Base-by-base conservation (phyloP, 371 early-diverging fungal genomes). In the Mucor saturninus region DNA sequence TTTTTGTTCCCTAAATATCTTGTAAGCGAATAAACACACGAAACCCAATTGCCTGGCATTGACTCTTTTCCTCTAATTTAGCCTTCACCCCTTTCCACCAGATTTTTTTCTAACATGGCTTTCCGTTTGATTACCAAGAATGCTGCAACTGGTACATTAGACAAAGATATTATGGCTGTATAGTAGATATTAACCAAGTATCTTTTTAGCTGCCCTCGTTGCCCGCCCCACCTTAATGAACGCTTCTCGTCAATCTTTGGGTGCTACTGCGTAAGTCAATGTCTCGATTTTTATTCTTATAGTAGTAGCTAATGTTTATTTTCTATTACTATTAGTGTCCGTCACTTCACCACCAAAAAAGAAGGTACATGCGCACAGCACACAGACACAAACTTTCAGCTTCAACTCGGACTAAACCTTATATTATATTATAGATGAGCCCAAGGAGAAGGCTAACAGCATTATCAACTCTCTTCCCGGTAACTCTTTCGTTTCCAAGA, bases 391-490 rank as follows among this genome's bases (percentile, higher is more conserved):
- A 43, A n/a, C 26, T 21, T 21, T 50, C 1, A 40, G 42, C 40
- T 3, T 21, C 21, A 21, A 21, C 6, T 1, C 21, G 28, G 26
- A 30, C 26, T 50, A 30, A 29, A 29, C 30, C 28, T 29, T 13
- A 13, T 10, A 50, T 28, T 26, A 42, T 14, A 35, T 14, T 40
- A 51, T 66, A 76, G 80, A 65, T 54, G 84, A 84, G 38, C 87
- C 89, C 61, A 80, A 83, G 74, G 76, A 84, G 48, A 93, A 92
- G 84, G 96, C 98, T 62, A 83, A 86, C 75, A 89, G 93, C 83
- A 87, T 97, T 71, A 91, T 98, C 75, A 91, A 94, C 70, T 77
- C 90, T 35, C 89, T 97, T 69, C 98, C 98, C 56, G 96, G 96
- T 32, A 89, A 93, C 78, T 88, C 86, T 57, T 71, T 94, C 58